Evolutionary conservation across 1,284 basidiomycete species (phyloP).

Genomic region (Chalciporus sp.): DNA sequence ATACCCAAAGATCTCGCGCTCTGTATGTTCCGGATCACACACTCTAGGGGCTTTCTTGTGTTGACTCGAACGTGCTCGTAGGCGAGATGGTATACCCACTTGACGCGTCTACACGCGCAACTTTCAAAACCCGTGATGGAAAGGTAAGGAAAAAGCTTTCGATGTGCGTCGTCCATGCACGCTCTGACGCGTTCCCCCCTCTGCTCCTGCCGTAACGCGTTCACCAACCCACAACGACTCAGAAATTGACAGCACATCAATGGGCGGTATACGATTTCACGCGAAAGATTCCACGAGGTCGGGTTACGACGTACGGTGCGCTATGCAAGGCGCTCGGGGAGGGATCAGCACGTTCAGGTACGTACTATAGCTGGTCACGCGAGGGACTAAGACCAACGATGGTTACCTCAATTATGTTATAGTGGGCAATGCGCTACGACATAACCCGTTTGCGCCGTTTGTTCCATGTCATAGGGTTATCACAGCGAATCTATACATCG

Average conservation of each 20-base stretch:
- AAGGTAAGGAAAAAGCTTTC: slow-evolving; percentile 4
- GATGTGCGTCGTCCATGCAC: neutral
- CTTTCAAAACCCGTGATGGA: slow-evolving; percentile 13
- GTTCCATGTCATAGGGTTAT: slow-evolving; percentile 71
- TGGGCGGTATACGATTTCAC: slow-evolving; percentile 65
- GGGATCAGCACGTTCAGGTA: slow-evolving; percentile 63
- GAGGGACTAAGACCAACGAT: neutral
- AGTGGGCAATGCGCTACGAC: slow-evolving; percentile 62
- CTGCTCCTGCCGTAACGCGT: neutral
- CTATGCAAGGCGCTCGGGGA: slow-evolving; percentile 48
- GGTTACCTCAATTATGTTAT: no score
- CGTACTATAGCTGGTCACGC: slow-evolving; percentile 6
- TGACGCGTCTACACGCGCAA: slow-evolving; percentile 4
- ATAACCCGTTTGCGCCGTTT: slow-evolving; percentile 65
- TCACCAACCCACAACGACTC: neutral
- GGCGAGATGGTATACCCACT: slow-evolving; percentile 6
- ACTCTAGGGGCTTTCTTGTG: neutral
- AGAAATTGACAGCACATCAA: slow-evolving; percentile 52
- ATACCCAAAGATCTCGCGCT: neutral
- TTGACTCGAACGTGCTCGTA: neutral
- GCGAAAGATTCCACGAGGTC: slow-evolving; percentile 50
- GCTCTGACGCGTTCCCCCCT: neutral
- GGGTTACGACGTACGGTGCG: slow-evolving; percentile 58
- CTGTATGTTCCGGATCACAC: neutral
- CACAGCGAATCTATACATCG: slow-evolving; percentile 57